Conservation (phyloP, 306 rosid species). For the Corylus heterophylla region DNA sequence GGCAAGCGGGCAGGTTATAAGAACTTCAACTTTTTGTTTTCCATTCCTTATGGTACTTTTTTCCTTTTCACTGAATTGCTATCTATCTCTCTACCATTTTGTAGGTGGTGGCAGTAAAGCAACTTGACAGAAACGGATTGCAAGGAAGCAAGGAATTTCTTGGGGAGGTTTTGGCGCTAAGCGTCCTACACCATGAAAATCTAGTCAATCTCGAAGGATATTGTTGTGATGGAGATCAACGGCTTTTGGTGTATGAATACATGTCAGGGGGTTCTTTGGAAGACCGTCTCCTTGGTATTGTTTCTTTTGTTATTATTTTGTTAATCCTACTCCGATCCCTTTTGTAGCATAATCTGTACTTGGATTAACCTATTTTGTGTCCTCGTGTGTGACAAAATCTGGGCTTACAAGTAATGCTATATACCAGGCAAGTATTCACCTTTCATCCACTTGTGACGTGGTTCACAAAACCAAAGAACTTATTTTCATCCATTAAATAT, state of each 20-base stretch:
- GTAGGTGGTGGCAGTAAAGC: slow-evolving; percentile 94
- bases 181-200: slow-evolving; percentile 71
- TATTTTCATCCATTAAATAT: too few species aligned
- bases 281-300: slow-evolving; percentile 60
- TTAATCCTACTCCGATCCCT: background rate
- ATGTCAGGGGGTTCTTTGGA: slow-evolving; percentile 64
- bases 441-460: too few species aligned
- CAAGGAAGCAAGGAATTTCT: slow-evolving; percentile 79
- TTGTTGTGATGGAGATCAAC: slow-evolving; percentile 96
- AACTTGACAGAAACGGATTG: slow-evolving; percentile 78
- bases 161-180: slow-evolving; percentile 59
- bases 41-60: too few species aligned
- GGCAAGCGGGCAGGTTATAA: slow-evolving; percentile 56
- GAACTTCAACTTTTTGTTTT: background rate
- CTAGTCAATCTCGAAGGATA: slow-evolving; percentile 77
- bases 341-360: too few species aligned
- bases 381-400: too few species aligned
- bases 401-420: too few species aligned
- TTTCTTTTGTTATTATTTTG: background rate
- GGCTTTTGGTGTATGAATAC: slow-evolving; percentile 82
- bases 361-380: too few species aligned
- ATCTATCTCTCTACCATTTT: background rate
- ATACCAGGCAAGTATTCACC: too few species aligned
- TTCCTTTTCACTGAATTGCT: background rate
- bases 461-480: too few species aligned